Evolutionary conservation across 2,329 filamentous ascomycete species (phyloP), one percentile per base, ranked within the genome.

Genomic region (Cladosporium velox): DNA sequence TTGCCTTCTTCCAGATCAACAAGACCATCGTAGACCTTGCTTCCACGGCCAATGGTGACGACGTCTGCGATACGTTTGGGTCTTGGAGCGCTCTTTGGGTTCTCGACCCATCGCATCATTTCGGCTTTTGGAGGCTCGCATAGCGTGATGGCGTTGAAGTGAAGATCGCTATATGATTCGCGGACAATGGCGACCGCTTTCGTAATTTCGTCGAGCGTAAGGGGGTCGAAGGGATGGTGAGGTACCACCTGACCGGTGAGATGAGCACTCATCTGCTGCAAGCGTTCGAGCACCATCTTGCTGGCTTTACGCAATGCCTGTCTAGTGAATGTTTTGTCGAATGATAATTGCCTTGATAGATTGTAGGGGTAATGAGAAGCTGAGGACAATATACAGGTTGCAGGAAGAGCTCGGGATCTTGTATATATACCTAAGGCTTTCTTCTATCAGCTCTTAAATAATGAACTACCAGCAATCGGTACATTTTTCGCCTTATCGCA

Each of bases 121-220:
- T 92, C 88, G 55, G 85, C 87, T 83, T 97, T 97, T 70, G 90
- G 90, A 59, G 93, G 93, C 82, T 97, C 93, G 73, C 88, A 89
- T 32, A 96, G 82, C 2, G 91, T 91, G 65, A 97, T 89, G 2
- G 93, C 91, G 81, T 97, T 95, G 86, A 93, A 97, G 78, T 88
- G 88, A 67, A 96, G 84, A 59, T 89, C 83, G 66, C 87, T 83
- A 76, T 96, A 84, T 67, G 90, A 84, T 72, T 89, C 87, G 68
- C 87, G 88, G 70, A 96, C 84, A 35, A 91, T 81, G 1, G 85
- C 80, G 60, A 93, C 89, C 7, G 88, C 88, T 24, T 85, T 80
- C 72, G 90, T 88, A 71, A 96, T 96, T 78, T 96, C 93, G 1
- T 82, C 79, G 11, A 85, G 82, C 11, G 85, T 86, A 55, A 96